A percentile compares a stretch with the other conserved stretches of the same genome.
phyloP scores from a whole-genome alignment of 2,329 filamentous ascomycete species.

The Penicillium brasilianum region DNA sequence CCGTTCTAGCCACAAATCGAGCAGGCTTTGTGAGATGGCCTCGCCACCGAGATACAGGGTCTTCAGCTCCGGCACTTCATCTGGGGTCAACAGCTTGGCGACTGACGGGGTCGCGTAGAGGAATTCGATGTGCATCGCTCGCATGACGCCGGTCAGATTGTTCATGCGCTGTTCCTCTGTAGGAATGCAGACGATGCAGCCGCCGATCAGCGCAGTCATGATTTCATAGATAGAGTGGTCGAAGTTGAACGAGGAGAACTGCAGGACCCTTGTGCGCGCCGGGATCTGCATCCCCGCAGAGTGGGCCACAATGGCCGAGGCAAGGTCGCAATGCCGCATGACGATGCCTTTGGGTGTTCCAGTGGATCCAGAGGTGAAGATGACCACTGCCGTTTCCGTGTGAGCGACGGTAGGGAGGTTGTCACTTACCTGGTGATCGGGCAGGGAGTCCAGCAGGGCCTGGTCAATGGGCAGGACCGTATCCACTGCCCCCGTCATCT shows the following conservation, averaged over 20 bases:
- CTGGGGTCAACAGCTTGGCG: not conserved
- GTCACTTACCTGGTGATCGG: not conserved
- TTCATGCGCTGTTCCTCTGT: not conserved
- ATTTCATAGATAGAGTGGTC: not conserved
- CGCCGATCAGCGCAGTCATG: not conserved
- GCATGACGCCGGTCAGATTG: not conserved
- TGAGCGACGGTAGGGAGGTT: not conserved
- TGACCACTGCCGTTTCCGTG: conserved; percentile 24
- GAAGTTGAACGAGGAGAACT: not conserved
- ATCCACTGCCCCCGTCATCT: not conserved
- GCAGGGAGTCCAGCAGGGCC: not conserved
- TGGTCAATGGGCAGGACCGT: not conserved
- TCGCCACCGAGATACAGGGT: not conserved
- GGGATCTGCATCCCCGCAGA: not conserved
- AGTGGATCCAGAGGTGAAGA: conserved; percentile 52
- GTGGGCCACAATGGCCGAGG: conserved; percentile 41
- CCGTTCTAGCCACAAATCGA: not conserved
- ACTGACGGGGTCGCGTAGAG: not conserved
- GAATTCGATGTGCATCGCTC: not conserved
- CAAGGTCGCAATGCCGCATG: conserved; percentile 26
- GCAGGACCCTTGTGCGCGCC: not conserved
- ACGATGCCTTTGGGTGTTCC: conserved; percentile 50
- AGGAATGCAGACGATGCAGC: conserved; percentile 1
- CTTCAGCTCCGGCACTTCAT: not conserved
- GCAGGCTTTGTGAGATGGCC: not conserved